Evolutionary conservation across 345 rosid species (phyloP).

Genomic region (Clarkia xantiana): DNA sequence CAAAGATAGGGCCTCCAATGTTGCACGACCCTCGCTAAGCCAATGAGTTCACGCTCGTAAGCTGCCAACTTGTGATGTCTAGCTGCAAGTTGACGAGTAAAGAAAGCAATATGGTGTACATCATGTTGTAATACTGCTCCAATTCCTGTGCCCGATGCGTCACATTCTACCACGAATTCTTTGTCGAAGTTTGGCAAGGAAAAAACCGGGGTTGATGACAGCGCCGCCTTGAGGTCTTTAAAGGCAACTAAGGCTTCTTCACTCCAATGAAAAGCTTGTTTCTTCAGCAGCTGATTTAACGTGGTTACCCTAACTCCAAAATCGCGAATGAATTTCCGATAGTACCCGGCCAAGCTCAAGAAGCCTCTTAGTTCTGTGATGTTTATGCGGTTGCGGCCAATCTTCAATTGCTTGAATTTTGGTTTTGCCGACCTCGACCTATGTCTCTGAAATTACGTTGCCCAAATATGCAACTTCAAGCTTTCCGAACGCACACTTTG

Average conservation of each 20-base stretch:
- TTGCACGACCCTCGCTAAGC: not conserved
- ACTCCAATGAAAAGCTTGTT: not conserved
- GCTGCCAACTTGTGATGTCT: no score
- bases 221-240: not conserved
- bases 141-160: no score
- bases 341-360: slow-evolving; percentile 2
- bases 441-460: no score
- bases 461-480: no score
- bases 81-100: not conserved
- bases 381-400: not conserved
- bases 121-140: not conserved
- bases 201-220: not conserved
- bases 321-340: slow-evolving; percentile 1
- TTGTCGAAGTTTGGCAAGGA: no score
- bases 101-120: not conserved
- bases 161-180: no score
- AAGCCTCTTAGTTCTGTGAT: not conserved
- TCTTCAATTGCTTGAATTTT: not conserved
- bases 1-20: slow-evolving; percentile 3
- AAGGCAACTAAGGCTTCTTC: not conserved
- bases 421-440: no score
- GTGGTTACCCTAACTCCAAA: not conserved
- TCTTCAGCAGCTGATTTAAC: not conserved
- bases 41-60: slow-evolving; percentile 1
- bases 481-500: not conserved